Percentiles rank a stretch among this genome's conserved stretches.
Evolutionary conservation across 345 rosid genomes (phyloP).

Genomic region (Citrus hindsii): DNA sequence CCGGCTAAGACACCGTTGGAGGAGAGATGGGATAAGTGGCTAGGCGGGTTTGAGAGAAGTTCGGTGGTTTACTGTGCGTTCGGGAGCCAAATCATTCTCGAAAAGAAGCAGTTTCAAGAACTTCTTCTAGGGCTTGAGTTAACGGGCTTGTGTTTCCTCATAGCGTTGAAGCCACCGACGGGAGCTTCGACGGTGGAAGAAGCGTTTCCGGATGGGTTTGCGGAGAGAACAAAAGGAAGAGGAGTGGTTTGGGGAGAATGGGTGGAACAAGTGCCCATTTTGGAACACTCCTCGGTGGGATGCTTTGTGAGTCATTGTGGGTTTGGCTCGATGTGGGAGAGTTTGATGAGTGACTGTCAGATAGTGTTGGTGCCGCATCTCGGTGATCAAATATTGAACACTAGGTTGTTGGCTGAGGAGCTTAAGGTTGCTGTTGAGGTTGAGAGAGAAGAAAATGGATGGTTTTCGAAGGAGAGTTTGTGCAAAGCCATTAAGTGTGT

Average conservation of each 20-base stretch:
- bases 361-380: slow-evolving; percentile 53
- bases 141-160: slow-evolving; percentile 52
- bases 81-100: slow-evolving; percentile 55
- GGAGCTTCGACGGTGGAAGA: slow-evolving; percentile 54
- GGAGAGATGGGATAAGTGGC: slow-evolving; percentile 55
- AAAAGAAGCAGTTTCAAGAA: slow-evolving; percentile 65
- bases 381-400: slow-evolving; percentile 63
- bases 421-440: slow-evolving; percentile 59
- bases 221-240: slow-evolving; percentile 51
- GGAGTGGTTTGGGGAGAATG: slow-evolving; percentile 53
- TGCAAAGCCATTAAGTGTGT: slow-evolving; percentile 40
- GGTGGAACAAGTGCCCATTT: slow-evolving; percentile 47
- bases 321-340: slow-evolving; percentile 75
- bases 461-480: slow-evolving; percentile 50
- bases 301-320: slow-evolving; percentile 76
- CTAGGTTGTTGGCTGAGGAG: slow-evolving; percentile 50
- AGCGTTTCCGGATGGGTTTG: slow-evolving; percentile 68
- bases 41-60: slow-evolving; percentile 37
- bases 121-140: slow-evolving; percentile 57
- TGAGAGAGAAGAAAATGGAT: slow-evolving; percentile 46
- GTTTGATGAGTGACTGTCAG: slow-evolving; percentile 56
- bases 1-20: slow-evolving; percentile 27
- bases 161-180: slow-evolving; percentile 52
- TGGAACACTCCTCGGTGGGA: slow-evolving; percentile 56
- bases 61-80: slow-evolving; percentile 66